Conservation (phyloP, 2,329 filamentous ascomycete genomes). For the Calonectria hongkongensis region DNA sequence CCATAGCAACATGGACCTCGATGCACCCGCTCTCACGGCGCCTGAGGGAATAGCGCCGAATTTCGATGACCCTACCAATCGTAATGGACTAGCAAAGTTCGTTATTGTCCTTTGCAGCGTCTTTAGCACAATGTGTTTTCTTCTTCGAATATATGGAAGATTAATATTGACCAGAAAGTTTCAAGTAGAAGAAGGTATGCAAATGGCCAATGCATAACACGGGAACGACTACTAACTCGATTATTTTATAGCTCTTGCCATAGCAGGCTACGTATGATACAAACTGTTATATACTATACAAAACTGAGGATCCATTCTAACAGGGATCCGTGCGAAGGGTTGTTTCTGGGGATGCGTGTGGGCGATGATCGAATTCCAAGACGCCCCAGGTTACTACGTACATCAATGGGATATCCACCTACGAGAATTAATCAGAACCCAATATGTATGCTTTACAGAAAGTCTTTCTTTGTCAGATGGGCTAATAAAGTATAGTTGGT, state of each 20-base stretch:
- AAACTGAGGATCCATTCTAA: neutral
- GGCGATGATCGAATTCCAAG: slow-evolving; percentile 19
- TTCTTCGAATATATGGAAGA: slow-evolving; percentile 11
- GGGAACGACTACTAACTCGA: neutral
- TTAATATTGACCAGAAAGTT: slow-evolving; percentile 8
- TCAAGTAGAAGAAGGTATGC: slow-evolving; percentile 2
- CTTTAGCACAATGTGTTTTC: neutral
- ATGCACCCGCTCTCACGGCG: slow-evolving; percentile 1
- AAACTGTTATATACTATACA: no score
- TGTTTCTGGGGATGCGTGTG: slow-evolving; percentile 18
- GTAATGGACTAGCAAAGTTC: slow-evolving; percentile 2
- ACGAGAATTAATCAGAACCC: slow-evolving; percentile 4
- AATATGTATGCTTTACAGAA: neutral
- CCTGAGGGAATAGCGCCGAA: neutral
- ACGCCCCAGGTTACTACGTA: neutral
- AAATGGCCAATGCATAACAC: neutral
- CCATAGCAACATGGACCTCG: slow-evolving; percentile 7
- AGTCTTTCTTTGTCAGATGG: neutral
- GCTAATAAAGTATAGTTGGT: neutral
- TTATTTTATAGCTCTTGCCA: neutral
- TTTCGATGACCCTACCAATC: slow-evolving; percentile 1
- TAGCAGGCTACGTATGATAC: slow-evolving; percentile 12
- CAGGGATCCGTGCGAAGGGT: neutral
- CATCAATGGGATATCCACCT: slow-evolving; percentile 12
- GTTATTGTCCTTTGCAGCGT: neutral